Evolutionary conservation across 176 grass and related monocot species (phyloP).

Genomic region (Otatea glauca): DNA sequence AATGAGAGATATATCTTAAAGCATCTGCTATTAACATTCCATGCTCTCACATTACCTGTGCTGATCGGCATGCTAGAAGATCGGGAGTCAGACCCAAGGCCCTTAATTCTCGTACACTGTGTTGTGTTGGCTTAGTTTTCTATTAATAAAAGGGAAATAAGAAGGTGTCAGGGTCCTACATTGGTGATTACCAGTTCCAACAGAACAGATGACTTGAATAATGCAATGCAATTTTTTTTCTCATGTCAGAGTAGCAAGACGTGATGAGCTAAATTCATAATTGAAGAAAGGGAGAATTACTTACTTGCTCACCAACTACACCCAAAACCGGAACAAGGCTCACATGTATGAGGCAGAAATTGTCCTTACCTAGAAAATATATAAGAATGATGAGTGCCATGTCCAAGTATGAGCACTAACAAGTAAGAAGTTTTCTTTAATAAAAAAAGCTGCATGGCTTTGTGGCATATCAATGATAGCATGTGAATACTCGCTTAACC

Average conservation of each 20-base stretch:
- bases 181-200: neutral
- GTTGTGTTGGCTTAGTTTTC: constrained; percentile 99
- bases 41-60: constrained; percentile 61
- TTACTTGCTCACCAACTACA: constrained; percentile 99
- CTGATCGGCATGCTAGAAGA: constrained; percentile 89
- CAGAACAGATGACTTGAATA: constrained; percentile 32
- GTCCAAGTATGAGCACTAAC: constrained; percentile 19
- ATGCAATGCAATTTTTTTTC: neutral
- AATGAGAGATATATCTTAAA: constrained; percentile 20
- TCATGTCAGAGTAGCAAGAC: neutral
- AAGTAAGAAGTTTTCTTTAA: neutral
- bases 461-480: neutral
- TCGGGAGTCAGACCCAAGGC: constrained; percentile 95
- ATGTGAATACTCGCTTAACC: constrained; percentile 1
- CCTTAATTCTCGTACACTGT: constrained; percentile 94
- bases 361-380: constrained; percentile 77
- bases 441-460: neutral
- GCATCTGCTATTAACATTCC: neutral
- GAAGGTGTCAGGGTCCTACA: constrained; percentile 10
- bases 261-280: constrained; percentile 12
- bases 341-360: constrained; percentile 98
- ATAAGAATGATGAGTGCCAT: constrained; percentile 30
- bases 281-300: constrained; percentile 44
- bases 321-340: constrained; percentile 94
- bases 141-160: constrained; percentile 46